A percentile compares a stretch with the other conserved stretches of the same genome.
phyloP scores from a whole-genome alignment of 2,329 filamentous ascomycete genomes.

The Metarhizium anisopliae region DNA sequence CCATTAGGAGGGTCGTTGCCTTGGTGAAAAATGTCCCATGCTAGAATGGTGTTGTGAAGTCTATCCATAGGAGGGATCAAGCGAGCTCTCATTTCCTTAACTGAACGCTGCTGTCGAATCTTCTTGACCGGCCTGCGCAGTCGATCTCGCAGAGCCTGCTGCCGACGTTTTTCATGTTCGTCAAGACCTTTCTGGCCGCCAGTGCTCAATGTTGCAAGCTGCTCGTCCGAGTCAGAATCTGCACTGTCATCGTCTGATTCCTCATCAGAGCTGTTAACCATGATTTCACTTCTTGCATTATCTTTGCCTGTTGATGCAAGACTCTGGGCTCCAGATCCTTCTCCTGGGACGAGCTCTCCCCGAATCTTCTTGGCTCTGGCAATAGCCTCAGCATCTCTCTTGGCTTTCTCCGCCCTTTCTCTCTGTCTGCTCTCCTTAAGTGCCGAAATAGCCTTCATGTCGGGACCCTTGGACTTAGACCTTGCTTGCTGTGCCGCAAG shows the following conservation, averaged over 20 bases:
- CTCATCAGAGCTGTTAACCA: slow-evolving; percentile 78
- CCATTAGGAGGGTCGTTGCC: slow-evolving; percentile 78
- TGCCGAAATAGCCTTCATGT: slow-evolving; percentile 29
- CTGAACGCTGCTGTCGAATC: slow-evolving; percentile 66
- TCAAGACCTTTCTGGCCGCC: slow-evolving; percentile 39
- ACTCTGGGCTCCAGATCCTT: slow-evolving; percentile 68
- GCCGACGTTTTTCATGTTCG: slow-evolving; percentile 36
- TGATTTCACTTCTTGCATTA: slow-evolving; percentile 75
- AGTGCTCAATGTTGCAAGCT: slow-evolving; percentile 38
- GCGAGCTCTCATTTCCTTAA: slow-evolving; percentile 89
- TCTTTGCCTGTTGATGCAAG: slow-evolving; percentile 71
- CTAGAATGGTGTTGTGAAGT: slow-evolving; percentile 76
- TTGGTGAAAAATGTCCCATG: slow-evolving; percentile 90
- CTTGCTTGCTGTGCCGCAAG: slow-evolving; percentile 30
- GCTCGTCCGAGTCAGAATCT: slow-evolving; percentile 41
- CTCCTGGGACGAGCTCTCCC: slow-evolving; percentile 41
- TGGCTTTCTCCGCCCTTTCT: slow-evolving; percentile 66
- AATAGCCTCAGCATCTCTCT: slow-evolving; percentile 62
- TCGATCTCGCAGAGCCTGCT: slow-evolving; percentile 42
- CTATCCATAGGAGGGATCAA: slow-evolving; percentile 80
- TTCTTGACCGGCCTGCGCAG: slow-evolving; percentile 74
- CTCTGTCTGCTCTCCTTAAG: slow-evolving; percentile 65
- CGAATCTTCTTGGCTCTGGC: slow-evolving; percentile 51
- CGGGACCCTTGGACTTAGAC: slow-evolving; percentile 20
- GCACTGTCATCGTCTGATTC: slow-evolving; percentile 61